phyloP scores from a whole-genome alignment of 225 moss, liverwort and hornwort species.

The Physcomitrium patens region DNA sequence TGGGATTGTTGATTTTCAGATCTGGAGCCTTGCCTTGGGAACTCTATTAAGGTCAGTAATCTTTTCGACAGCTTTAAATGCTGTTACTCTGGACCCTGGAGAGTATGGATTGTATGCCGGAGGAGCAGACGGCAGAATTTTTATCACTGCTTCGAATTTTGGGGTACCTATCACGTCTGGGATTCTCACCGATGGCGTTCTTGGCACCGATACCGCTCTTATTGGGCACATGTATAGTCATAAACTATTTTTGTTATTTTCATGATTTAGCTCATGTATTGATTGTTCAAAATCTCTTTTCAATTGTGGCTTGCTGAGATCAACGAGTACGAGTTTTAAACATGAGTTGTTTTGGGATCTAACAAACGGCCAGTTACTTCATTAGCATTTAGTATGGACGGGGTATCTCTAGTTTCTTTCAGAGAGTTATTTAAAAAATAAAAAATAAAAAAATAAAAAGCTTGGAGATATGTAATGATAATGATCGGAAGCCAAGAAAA shows the following conservation, averaged over 20 bases:
- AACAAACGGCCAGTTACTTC: conserved; percentile 92
- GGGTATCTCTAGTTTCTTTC: conserved; percentile 93
- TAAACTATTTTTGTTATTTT: not conserved
- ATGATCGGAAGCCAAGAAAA: too few relatives aligned
- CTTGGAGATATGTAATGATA: too few relatives aligned
- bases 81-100: conserved; percentile 89
- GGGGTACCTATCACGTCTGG: conserved; percentile 92
- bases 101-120: conserved; percentile 98
- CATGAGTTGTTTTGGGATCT: conserved; percentile 11
- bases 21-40: conserved; percentile 95
- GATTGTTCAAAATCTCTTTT: conserved; percentile 7
- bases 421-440: too few relatives aligned
- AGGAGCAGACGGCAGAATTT: conserved; percentile 94
- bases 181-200: conserved; percentile 84
- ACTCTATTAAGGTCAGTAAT: conserved; percentile 90
- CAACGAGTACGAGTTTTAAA: conserved; percentile 10
- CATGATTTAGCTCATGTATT: not conserved
- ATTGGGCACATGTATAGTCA: conserved; percentile 83
- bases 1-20: conserved; percentile 51
- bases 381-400: conserved; percentile 96
- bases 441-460: too few relatives aligned
- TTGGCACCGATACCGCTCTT: conserved; percentile 92
- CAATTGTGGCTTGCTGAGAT: conserved; percentile 1
- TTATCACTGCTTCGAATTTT: conserved; percentile 94
- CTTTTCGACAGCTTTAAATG: conserved; percentile 87